Evolutionary conservation across 306 rosid genomes (phyloP).

Genomic region (Quercus parvula): DNA sequence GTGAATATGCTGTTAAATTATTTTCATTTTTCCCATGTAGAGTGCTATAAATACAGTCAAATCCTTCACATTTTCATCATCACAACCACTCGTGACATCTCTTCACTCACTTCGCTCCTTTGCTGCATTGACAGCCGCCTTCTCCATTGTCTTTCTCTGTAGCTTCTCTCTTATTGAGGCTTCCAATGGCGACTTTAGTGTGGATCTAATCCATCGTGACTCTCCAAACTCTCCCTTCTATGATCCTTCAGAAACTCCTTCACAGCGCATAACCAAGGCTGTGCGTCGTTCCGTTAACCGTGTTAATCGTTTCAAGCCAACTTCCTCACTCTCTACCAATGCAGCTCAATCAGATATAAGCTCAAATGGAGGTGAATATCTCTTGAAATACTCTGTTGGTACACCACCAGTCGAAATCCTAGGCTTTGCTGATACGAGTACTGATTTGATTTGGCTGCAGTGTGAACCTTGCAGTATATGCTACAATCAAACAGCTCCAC

Average conservation of each 20-base stretch:
- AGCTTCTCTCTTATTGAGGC: not conserved
- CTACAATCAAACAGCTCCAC: conserved; percentile 34
- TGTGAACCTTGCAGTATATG: conserved; percentile 46
- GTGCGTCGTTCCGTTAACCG: conserved; percentile 9
- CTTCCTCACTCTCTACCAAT: not conserved
- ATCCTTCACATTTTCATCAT: too few relatives aligned
- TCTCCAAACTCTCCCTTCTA: conserved; percentile 2
- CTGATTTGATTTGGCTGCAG: conserved; percentile 53
- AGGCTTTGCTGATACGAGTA: conserved; percentile 51
- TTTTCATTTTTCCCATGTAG: too few relatives aligned
- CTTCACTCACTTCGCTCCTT: not conserved
- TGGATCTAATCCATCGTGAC: conserved; percentile 7
- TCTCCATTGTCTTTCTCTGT: not conserved
- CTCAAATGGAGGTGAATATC: conserved; percentile 23
- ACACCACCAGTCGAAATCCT: conserved; percentile 40
- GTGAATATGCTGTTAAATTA: too few relatives aligned
- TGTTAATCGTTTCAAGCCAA: not conserved
- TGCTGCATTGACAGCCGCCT: not conserved
- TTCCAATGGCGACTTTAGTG: conserved; percentile 18
- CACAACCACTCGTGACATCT: not conserved
- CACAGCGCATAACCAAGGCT: not conserved
- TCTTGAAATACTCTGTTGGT: conserved; percentile 42
- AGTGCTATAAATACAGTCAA: too few relatives aligned
- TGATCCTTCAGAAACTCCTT: not conserved
- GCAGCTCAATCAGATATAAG: not conserved